Evolutionary conservation across 2,329 filamentous ascomycete genomes (phyloP), one percentile per base, ranked within the genome.

Genomic region (Daldinia eschscholtzii): DNA sequence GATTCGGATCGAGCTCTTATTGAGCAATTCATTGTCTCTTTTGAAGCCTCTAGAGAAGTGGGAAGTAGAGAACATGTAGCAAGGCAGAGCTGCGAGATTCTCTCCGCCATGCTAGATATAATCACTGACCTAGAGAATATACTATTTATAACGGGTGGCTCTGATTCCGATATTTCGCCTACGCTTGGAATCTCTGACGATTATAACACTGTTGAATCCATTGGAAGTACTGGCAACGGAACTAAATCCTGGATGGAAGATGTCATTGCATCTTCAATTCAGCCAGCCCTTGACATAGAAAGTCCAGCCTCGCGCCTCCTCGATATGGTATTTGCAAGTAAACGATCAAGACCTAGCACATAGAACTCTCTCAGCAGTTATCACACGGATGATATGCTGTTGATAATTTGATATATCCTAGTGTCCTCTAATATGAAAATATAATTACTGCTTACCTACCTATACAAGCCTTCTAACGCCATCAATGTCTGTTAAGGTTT

Each of bases 231-330:
- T 33, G 15, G 13, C 13, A 52, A 4, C 15, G 9, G 13, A 15
- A 33, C n/a, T 6, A 52, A 18, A 15, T 52, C 46, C 18, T 15
- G 46, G 7, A 30, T 52, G 26, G 26, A 33, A 33, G 46, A 52
- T 52, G 33, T 52, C 13, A 33, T 52, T 52, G 28, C 28, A 15
- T 52, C 46, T 30, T 52, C 46, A 26, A 52, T 52, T n/a, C 46
- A 52, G 15, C 26, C 26, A 18, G 26, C 26, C 6, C 26, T 52
- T 5, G 26, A 33, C 15, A 15, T 18, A n/a, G 46, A 52, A 9
- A 33, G 46, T 15, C 46, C 46, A 52, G 26, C 46, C 12, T 52
- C 46, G 15, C 46, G 26, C 15, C 28, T 52, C 4, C 13, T 52
- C 3, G 9, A 52, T 1, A 26, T 52, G 6, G n/a, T 33, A 33